Base-by-base conservation (phyloP, 2,329 filamentous ascomycete genomes). In the Sodiomyces alkalinus region DNA sequence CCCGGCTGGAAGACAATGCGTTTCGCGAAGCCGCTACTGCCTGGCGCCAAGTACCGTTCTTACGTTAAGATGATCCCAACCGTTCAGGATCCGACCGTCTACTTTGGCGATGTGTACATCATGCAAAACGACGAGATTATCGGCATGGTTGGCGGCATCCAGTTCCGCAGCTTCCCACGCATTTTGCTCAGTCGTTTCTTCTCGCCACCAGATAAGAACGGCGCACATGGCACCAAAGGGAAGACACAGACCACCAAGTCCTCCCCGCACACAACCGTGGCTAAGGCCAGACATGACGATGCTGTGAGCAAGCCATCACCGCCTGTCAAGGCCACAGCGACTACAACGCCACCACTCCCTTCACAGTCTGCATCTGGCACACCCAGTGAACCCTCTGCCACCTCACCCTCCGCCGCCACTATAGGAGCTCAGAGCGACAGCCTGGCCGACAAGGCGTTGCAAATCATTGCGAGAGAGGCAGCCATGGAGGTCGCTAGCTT, bases 131-230 rank as follows among this genome's bases (percentile, higher is more conserved):
- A 65, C 19, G 51, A 44, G 29, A 52, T 67, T 20, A 58, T 67
- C 3, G 63, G 58, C 22, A 43, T 65, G 7, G 45, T 50, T 19
- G 54, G 60, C 28, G 70, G 74, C 27, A 60, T 79, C 39, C 73
- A 72, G 50, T 79, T 80, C 57, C 67, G 71, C 46, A 61, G 68
- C 39, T 74, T 78, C 30, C 73, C 74, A 19, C 72, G 75, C 41
- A 66, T 68, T 41, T 59, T 74, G 15, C 58, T 80, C 34, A 75
- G n/a, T n/a, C n/a, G n/a, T n/a, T n/a, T n/a, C n/a, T n/a, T n/a
- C n/a, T n/a, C n/a, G n/a, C n/a, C n/a, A n/a, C n/a, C n/a, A n/a
- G n/a, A n/a, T n/a, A n/a, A n/a, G n/a, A n/a, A n/a, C n/a, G n/a
- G n/a, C n/a, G n/a, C n/a, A n/a, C n/a, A n/a, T n/a, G n/a, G n/a